phyloP scores from a whole-genome alignment of 192 early-diverging fungal genomes.

The Obelidium mucronatum region DNA sequence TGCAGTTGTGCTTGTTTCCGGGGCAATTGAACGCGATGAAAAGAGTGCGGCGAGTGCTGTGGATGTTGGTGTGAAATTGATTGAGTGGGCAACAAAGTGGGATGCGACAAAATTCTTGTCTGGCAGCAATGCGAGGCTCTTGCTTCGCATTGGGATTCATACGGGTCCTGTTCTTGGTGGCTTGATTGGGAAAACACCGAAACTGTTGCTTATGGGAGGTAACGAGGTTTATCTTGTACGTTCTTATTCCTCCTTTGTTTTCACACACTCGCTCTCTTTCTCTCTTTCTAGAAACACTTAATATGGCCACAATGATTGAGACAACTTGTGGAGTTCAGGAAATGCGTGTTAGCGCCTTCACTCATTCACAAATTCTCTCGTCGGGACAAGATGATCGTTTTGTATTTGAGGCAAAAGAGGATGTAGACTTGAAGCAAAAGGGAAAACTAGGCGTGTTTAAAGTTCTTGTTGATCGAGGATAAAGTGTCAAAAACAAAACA shows the following conservation, averaged over 20 bases:
- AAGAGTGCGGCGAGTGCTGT: background rate
- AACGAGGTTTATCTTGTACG: no score
- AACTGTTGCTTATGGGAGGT: slow-evolving; percentile 36
- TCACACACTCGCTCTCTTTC: no score
- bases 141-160: slow-evolving; percentile 29
- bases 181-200: slow-evolving; percentile 24
- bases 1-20: slow-evolving; percentile 30
- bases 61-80: slow-evolving; percentile 22
- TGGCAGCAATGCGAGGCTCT: slow-evolving; percentile 2
- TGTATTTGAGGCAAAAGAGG: slow-evolving; percentile 30
- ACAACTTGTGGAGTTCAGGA: slow-evolving; percentile 31
- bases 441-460: slow-evolving; percentile 32
- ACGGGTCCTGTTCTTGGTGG: slow-evolving; percentile 28
- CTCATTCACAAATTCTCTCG: slow-evolving; percentile 13
- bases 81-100: slow-evolving; percentile 23
- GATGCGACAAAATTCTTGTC: slow-evolving; percentile 22
- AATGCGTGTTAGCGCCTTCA: slow-evolving; percentile 11
- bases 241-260: no score
- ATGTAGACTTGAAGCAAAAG: slow-evolving; percentile 22
- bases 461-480: slow-evolving; percentile 10
- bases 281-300: slow-evolving; percentile 31
- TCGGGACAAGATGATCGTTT: background rate
- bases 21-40: slow-evolving; percentile 21
- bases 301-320: slow-evolving; percentile 29
- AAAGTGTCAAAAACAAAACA: background rate